These are phyloP conservation scores for Boletus vinaceobasis DNA, from an alignment of 768 basidiomycete genomes.

Conservation along the genomic window DNA sequence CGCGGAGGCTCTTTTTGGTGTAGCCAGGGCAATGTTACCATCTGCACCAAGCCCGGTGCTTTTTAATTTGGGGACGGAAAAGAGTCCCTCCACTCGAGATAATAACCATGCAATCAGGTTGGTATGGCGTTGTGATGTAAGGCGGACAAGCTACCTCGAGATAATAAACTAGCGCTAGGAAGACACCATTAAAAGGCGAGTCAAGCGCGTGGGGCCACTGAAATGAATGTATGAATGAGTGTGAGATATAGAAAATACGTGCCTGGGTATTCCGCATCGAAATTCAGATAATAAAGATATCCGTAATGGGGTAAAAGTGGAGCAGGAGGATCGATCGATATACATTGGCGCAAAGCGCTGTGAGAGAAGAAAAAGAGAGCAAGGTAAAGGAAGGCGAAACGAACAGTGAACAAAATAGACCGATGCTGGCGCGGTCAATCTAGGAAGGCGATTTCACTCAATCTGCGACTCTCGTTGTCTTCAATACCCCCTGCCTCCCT, in stretches of 20 bases:
- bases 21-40: too few relatives aligned
- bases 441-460: slow-evolving; percentile 73
- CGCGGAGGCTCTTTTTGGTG: background rate
- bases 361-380: background rate
- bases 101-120: too few relatives aligned
- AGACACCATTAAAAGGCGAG: slow-evolving; percentile 3
- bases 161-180: background rate
- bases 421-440: slow-evolving; percentile 23
- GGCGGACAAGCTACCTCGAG: background rate
- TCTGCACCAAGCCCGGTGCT: too few relatives aligned
- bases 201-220: background rate
- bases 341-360: slow-evolving; percentile 4
- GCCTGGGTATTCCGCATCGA: slow-evolving; percentile 1
- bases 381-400: background rate
- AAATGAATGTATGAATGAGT: slow-evolving; percentile 11
- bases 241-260: slow-evolving; percentile 7
- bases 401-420: background rate
- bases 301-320: background rate
- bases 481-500: slow-evolving; percentile 50
- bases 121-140: too few relatives aligned
- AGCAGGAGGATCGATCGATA: background rate
- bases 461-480: slow-evolving; percentile 65
- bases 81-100: too few relatives aligned
- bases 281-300: slow-evolving; percentile 7
- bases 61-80: too few relatives aligned